phyloP scores from a whole-genome alignment of 495 filamentous ascomycete species.

The Ascobolus immersus region DNA sequence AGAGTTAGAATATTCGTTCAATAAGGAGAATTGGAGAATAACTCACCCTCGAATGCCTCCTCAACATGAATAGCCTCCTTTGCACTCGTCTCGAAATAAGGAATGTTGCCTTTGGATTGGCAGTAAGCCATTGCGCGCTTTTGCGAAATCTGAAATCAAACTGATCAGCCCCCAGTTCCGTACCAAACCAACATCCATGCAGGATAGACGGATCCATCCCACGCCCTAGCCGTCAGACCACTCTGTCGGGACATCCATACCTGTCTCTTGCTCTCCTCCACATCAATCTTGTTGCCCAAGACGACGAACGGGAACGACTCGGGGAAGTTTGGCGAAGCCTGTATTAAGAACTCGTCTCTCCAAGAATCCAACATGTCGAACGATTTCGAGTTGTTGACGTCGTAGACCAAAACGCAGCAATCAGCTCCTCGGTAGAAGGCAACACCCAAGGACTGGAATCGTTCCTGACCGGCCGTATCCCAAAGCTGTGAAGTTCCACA shows the following conservation, averaged over 20 bases:
- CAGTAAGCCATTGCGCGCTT: constrained; percentile 95
- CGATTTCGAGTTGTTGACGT: constrained; percentile 97
- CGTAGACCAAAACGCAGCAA: constrained; percentile 94
- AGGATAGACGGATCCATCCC: no score
- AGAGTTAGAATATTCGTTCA: not conserved
- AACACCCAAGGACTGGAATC: constrained; percentile 91
- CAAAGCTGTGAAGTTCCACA: constrained; percentile 37
- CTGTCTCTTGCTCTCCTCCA: constrained; percentile 90
- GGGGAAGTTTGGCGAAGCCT: constrained; percentile 84
- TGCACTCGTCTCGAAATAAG: constrained; percentile 96
- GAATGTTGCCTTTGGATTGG: constrained; percentile 86
- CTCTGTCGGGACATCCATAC: constrained; percentile 22
- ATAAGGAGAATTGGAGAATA: not conserved
- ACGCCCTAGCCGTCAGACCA: not conserved
- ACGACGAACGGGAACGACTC: constrained; percentile 94
- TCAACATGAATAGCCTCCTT: constrained; percentile 98
- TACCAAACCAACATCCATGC: no score
- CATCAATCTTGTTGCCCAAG: constrained; percentile 96
- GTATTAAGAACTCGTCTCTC: constrained; percentile 95
- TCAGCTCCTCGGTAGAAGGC: constrained; percentile 96
- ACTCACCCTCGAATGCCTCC: constrained; percentile 81
- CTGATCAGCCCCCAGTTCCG: constrained; percentile 6
- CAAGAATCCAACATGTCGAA: constrained; percentile 97
- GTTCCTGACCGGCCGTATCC: constrained; percentile 95
- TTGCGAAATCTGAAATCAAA: constrained; percentile 41